Conservation (phyloP, 176 grass and related monocot species). For the Triticum timopheevii region DNA sequence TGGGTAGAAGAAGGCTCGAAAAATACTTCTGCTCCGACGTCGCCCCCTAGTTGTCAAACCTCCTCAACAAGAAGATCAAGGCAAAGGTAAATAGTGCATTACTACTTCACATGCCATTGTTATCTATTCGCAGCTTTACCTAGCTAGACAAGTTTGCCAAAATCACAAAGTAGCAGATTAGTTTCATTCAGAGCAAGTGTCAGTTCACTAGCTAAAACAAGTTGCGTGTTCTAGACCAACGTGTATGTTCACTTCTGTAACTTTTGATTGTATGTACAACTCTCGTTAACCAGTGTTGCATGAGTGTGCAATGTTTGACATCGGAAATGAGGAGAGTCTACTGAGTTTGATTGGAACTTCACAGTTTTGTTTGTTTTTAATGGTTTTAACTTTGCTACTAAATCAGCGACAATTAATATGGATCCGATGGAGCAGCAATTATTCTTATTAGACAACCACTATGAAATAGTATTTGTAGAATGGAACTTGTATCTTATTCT, state of each 20-base stretch:
- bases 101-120: background rate
- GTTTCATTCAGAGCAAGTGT: background rate
- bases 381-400: background rate
- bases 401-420: too few species aligned
- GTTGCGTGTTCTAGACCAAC: background rate
- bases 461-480: background rate
- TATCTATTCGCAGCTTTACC: background rate
- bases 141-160: background rate
- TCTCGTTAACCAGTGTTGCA: background rate
- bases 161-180: background rate
- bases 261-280: background rate
- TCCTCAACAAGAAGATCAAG: conserved; percentile 11
- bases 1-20: conserved; percentile 39
- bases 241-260: conserved; percentile 1
- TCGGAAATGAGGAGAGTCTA: background rate
- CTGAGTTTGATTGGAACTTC: background rate
- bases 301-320: background rate
- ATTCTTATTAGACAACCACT: background rate
- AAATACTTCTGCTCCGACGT: conserved; percentile 11
- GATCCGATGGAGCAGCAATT: background rate
- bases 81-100: conserved; percentile 34
- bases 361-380: background rate
- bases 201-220: background rate
- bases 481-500: background rate
- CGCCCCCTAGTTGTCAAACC: conserved; percentile 15